These are phyloP conservation scores for Hymenochaete sp. DNA, from an alignment of 1,284 basidiomycete genomes.

Conservation along the genomic window DNA sequence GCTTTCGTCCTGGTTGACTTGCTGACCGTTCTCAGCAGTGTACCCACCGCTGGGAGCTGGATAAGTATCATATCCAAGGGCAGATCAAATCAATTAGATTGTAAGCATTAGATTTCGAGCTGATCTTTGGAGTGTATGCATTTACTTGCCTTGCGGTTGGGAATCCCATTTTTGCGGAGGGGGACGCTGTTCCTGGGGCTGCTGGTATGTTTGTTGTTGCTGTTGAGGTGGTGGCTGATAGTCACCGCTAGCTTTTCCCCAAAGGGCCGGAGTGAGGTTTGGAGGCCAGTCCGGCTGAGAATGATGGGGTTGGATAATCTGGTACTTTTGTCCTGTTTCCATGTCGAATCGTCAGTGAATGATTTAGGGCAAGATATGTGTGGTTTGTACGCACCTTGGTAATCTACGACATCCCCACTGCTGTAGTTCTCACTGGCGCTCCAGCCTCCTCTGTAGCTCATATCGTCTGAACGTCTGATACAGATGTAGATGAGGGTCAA, in stretches of 20 bases:
- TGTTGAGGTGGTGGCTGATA: slow-evolving; percentile 26
- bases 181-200: slow-evolving; percentile 2
- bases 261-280: slow-evolving; percentile 51
- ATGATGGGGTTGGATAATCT: slow-evolving; percentile 60
- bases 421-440: too few species aligned
- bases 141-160: slow-evolving; percentile 4
- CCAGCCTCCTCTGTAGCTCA: too few species aligned
- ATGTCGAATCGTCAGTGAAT: not conserved
- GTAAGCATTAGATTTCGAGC: not conserved
- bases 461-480: too few species aligned
- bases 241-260: slow-evolving; percentile 29
- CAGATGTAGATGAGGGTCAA: too few species aligned
- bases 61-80: slow-evolving; percentile 13
- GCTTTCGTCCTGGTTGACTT: slow-evolving; percentile 37
- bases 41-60: slow-evolving; percentile 19
- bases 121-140: not conserved
- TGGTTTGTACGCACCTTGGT: slow-evolving; percentile 35
- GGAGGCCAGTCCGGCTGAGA: slow-evolving; percentile 65
- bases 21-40: slow-evolving; percentile 29
- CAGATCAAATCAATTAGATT: not conserved
- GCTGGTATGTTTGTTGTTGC: slow-evolving; percentile 12
- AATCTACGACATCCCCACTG: slow-evolving; percentile 47
- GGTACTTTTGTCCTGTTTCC: slow-evolving; percentile 46
- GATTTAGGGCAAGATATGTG: not conserved
- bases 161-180: slow-evolving; percentile 11